Evolutionary conservation across 2,329 filamentous ascomycete species (phyloP).

Genomic region (Berkeleyomyces basicola): DNA sequence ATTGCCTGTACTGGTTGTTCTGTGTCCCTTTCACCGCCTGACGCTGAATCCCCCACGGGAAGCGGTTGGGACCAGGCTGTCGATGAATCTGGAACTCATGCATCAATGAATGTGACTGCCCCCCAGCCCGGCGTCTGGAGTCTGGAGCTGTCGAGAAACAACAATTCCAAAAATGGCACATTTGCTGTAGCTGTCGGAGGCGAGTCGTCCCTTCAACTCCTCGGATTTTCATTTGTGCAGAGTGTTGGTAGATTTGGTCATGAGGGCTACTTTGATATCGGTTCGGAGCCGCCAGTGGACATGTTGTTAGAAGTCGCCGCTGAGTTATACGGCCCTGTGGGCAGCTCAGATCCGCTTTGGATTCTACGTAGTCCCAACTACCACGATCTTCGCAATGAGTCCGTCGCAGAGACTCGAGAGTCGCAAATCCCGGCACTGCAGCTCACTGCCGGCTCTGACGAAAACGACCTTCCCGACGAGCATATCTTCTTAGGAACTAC

Average conservation of each 20-base stretch:
- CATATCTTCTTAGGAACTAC: constrained; percentile 6
- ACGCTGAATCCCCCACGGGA: background rate
- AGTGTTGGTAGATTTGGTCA: constrained; percentile 11
- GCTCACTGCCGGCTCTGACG: constrained; percentile 5
- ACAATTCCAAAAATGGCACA: background rate
- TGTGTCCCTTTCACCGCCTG: constrained; percentile 2
- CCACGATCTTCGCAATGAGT: constrained; percentile 2
- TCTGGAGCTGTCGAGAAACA: background rate
- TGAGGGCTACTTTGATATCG: constrained; percentile 14
- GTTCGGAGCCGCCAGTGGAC: background rate
- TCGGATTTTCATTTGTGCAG: constrained; percentile 13
- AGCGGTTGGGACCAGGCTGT: constrained; percentile 12
- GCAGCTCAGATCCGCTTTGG: constrained; percentile 5
- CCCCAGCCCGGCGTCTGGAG: constrained; percentile 12
- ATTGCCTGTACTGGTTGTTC: constrained; percentile 12
- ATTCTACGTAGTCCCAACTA: constrained; percentile 7
- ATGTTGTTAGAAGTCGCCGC: constrained; percentile 8
- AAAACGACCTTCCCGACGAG: constrained; percentile 4
- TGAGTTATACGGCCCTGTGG: constrained; percentile 12
- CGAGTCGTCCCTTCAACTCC: constrained; percentile 10
- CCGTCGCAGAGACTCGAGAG: background rate
- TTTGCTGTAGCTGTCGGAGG: constrained; percentile 12
- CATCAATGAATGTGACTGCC: constrained; percentile 9
- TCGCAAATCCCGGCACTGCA: background rate
- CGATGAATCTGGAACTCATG: constrained; percentile 10